Conservation (phyloP, 2,329 filamentous ascomycete genomes). For the Epichloe typhina region DNA sequence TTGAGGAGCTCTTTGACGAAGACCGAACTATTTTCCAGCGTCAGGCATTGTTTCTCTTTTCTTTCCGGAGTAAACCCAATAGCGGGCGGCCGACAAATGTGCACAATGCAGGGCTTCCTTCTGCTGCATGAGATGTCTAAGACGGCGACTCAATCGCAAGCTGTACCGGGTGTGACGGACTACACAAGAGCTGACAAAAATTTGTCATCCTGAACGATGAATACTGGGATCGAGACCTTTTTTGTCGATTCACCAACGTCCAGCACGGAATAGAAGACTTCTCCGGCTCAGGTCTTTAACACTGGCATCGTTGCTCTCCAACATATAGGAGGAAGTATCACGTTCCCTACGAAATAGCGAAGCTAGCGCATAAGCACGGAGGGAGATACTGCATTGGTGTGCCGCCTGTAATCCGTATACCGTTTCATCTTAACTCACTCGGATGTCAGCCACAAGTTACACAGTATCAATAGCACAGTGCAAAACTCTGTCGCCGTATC, state of each 20-base stretch:
- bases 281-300: neutral
- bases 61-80: constrained; percentile 27
- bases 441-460: neutral
- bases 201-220: neutral
- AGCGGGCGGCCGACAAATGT: neutral
- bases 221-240: neutral
- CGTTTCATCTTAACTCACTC: neutral
- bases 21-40: constrained; percentile 44
- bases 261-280: neutral
- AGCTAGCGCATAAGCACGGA: neutral
- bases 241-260: neutral
- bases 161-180: neutral
- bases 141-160: neutral
- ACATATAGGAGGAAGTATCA: neutral
- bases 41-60: constrained; percentile 47
- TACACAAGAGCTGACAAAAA: neutral
- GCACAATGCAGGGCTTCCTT: neutral
- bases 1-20: constrained; percentile 50
- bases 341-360: neutral
- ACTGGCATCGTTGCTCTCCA: neutral
- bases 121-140: neutral
- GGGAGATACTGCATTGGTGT: neutral
- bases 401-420: neutral
- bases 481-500: neutral
- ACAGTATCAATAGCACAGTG: neutral